phyloP scores from a whole-genome alignment of 108 stramenopile genomes.

The Fragilaria crotonensis region DNA sequence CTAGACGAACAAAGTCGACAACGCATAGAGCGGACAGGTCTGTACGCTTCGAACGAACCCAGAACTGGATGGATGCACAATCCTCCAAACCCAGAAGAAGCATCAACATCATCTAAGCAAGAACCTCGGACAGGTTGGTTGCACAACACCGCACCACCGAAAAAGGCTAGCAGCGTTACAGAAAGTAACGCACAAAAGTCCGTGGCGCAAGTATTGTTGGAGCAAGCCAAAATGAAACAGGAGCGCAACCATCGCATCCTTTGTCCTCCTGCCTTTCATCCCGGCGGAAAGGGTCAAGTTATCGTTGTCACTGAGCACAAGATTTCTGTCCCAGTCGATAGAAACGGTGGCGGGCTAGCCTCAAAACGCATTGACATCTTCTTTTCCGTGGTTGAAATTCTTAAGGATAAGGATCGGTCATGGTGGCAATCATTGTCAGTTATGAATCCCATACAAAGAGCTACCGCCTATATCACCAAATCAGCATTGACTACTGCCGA shows the following conservation, averaged over 20 bases:
- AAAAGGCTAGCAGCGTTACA: constrained; percentile 8
- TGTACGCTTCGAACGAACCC: no score
- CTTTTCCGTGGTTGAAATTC: constrained; percentile 69
- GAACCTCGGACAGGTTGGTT: constrained; percentile 79
- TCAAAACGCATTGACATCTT: constrained; percentile 45
- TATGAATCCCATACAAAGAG: constrained; percentile 32
- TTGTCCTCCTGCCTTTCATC: constrained; percentile 59
- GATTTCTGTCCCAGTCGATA: constrained; percentile 54
- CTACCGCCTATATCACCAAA: constrained; percentile 31
- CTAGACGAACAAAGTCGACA: no score
- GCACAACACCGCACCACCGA: constrained; percentile 52
- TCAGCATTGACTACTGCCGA: constrained; percentile 30
- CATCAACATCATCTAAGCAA: constrained; percentile 4
- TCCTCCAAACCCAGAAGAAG: not conserved
- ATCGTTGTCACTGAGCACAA: constrained; percentile 77
- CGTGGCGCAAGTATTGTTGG: constrained; percentile 33
- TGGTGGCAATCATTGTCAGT: constrained; percentile 13
- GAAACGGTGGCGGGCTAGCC: constrained; percentile 10
- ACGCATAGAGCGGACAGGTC: no score
- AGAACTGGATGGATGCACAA: not conserved
- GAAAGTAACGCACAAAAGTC: constrained; percentile 5
- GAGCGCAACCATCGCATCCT: constrained; percentile 75
- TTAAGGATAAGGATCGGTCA: constrained; percentile 15
- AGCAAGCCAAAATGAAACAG: constrained; percentile 51
- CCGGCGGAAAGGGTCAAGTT: constrained; percentile 32